Evolutionary conservation across 176 grass and related monocot genomes (phyloP).

Genomic region (Cenchrus fungigraminus): DNA sequence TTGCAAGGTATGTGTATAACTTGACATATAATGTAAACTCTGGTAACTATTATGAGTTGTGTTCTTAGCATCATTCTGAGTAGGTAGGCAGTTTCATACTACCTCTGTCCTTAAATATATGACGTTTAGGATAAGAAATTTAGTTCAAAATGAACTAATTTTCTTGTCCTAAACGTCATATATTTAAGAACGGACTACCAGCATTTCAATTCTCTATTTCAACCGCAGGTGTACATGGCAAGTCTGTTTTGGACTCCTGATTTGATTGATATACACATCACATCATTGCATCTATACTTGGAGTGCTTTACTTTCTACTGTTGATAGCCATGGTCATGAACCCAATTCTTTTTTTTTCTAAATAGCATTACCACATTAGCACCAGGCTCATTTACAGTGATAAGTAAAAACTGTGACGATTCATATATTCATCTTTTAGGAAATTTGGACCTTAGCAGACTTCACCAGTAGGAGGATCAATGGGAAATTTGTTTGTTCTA

Average conservation of each 20-base stretch:
- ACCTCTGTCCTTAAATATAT: too few species aligned
- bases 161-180: too few species aligned
- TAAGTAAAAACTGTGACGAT: neutral
- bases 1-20: too few species aligned
- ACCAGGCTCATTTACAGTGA: neutral
- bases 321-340: neutral
- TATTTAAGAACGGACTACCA: too few species aligned
- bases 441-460: neutral
- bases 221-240: slow-evolving; percentile 3
- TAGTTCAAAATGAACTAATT: too few species aligned
- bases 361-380: neutral
- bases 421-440: neutral
- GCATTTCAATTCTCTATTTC: too few species aligned
- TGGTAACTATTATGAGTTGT: too few species aligned
- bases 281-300: neutral
- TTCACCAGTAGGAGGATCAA: neutral
- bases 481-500: neutral
- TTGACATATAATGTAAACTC: too few species aligned
- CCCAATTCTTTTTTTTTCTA: neutral
- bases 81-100: too few species aligned
- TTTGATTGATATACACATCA: neutral
- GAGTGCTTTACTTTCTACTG: neutral
- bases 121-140: too few species aligned
- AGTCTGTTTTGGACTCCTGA: neutral
- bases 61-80: too few species aligned